These are phyloP conservation scores for Saccharomycopsis olivae DNA, from an alignment of 805 yeast genomes.

Conservation along the genomic window DNA sequence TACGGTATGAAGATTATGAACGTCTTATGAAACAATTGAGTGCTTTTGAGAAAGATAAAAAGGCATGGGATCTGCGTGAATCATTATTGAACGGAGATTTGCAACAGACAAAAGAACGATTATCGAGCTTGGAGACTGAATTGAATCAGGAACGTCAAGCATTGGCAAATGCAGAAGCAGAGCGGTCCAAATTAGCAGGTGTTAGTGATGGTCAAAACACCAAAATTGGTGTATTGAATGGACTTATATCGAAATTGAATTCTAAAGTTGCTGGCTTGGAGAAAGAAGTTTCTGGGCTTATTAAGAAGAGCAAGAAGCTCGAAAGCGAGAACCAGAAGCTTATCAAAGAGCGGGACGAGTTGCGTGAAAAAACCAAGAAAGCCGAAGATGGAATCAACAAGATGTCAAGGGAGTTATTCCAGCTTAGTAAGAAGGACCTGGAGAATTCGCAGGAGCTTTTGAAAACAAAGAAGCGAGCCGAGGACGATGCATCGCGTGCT, in stretches of 20 bases:
- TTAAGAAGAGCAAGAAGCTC: conserved; percentile 12
- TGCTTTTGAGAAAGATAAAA: conserved; percentile 18
- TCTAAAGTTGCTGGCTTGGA: conserved; percentile 11
- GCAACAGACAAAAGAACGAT: conserved; percentile 1
- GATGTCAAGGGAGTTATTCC: conserved; percentile 75
- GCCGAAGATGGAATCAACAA: conserved; percentile 86
- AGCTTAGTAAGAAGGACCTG: conserved; percentile 49
- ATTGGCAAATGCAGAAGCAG: conserved; percentile 21
- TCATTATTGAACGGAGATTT: conserved; percentile 13
- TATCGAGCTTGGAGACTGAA: conserved; percentile 27
- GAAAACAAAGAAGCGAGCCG: conserved; percentile 32
- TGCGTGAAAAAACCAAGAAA: conserved; percentile 35
- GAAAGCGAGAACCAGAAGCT: conserved; percentile 20
- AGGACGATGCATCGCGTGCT: conserved; percentile 24
- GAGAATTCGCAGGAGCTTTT: conserved; percentile 35
- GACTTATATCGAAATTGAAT: conserved; percentile 10
- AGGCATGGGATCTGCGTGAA: conserved; percentile 19
- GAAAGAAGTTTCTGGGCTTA: conserved; percentile 12
- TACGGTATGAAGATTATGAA: conserved; percentile 53
- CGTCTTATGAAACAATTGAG: conserved; percentile 24
- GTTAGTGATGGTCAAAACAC: conserved; percentile 1
- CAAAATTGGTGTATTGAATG: conserved; percentile 8
- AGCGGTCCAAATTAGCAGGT: conserved; percentile 3
- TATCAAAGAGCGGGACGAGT: conserved; percentile 22
- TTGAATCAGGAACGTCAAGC: conserved; percentile 26